Conservation (phyloP, 1,284 basidiomycete species). For the Tylopilus orsonianus region DNA sequence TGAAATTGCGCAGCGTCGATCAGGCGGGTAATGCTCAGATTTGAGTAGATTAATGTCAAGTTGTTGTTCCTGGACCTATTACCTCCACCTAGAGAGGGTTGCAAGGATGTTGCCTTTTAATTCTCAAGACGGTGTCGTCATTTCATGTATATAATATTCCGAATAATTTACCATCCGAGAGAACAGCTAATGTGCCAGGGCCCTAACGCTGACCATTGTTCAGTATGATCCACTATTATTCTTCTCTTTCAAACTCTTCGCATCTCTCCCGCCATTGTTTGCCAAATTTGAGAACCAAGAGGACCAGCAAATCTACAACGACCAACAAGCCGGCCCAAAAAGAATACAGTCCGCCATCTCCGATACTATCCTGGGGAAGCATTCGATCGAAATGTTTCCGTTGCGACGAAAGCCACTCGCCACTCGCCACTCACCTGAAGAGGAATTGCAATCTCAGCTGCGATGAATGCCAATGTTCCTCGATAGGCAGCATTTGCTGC, state of each 20-base stretch:
- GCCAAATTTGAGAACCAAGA: constrained; percentile 52
- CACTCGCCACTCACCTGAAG: constrained; percentile 63
- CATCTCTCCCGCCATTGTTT: constrained; percentile 42
- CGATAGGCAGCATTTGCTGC: constrained; percentile 72
- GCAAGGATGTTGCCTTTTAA: too few relatives aligned
- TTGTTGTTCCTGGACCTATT: too few relatives aligned
- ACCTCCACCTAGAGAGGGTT: too few relatives aligned
- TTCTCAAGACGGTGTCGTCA: too few relatives aligned
- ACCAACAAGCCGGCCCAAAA: constrained; percentile 66
- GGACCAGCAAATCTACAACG: constrained; percentile 48
- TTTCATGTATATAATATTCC: constrained; percentile 2
- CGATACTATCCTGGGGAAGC: constrained; percentile 43
- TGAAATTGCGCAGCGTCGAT: constrained; percentile 72
- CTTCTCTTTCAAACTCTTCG: constrained; percentile 34
- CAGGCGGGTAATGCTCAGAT: constrained; percentile 57
- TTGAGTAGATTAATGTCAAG: too few relatives aligned
- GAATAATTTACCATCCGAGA: constrained; percentile 18
- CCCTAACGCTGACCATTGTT: neutral
- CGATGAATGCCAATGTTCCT: constrained; percentile 68
- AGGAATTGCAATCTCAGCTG: constrained; percentile 69
- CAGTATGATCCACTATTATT: neutral
- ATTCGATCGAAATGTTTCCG: neutral
- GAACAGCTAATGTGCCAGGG: neutral
- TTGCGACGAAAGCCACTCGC: neutral
- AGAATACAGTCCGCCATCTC: constrained; percentile 76